Evolutionary conservation across 495 filamentous ascomycete genomes (phyloP).

Genomic region (Penicillium samsonianum): DNA sequence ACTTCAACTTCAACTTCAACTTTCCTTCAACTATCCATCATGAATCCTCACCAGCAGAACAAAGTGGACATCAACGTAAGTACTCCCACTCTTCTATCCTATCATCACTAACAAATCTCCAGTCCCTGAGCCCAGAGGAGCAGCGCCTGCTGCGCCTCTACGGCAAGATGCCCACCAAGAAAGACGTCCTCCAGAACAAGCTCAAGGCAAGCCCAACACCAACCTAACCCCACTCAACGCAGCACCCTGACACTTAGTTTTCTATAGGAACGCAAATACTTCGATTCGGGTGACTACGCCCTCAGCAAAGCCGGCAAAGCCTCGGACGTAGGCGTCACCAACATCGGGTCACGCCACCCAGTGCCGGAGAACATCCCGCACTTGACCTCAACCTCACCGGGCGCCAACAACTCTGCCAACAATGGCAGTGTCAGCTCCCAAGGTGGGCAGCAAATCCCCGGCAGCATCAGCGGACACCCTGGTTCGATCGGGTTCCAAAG

Average conservation of each 20-base stretch:
- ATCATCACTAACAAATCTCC: slow-evolving; percentile 20
- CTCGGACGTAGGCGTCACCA: slow-evolving; percentile 88
- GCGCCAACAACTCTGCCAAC: slow-evolving; percentile 48
- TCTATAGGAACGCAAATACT: slow-evolving; percentile 91
- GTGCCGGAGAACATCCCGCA: slow-evolving; percentile 96
- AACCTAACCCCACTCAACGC: neutral
- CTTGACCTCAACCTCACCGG: slow-evolving; percentile 72
- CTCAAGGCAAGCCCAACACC: slow-evolving; percentile 60
- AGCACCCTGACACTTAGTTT: slow-evolving; percentile 2
- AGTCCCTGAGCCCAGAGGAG: slow-evolving; percentile 90
- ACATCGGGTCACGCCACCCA: slow-evolving; percentile 90
- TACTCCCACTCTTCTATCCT: slow-evolving; percentile 22
- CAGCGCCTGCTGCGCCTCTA: slow-evolving; percentile 94
- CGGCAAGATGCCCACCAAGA: slow-evolving; percentile 93
- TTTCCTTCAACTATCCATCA: slow-evolving; percentile 42
- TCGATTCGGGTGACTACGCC: slow-evolving; percentile 97
- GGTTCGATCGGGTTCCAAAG: slow-evolving; percentile 55
- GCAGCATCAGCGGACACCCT: slow-evolving; percentile 48
- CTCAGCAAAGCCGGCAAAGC: slow-evolving; percentile 98
- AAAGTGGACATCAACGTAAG: slow-evolving; percentile 93
- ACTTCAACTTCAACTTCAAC: slow-evolving; percentile 10
- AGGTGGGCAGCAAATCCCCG: slow-evolving; percentile 44
- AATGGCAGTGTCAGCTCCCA: slow-evolving; percentile 44
- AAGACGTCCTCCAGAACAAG: slow-evolving; percentile 96
- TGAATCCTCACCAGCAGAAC: slow-evolving; percentile 97